Evolutionary conservation across 2,329 filamentous ascomycete genomes (phyloP).

Genomic region (Alternaria solani): DNA sequence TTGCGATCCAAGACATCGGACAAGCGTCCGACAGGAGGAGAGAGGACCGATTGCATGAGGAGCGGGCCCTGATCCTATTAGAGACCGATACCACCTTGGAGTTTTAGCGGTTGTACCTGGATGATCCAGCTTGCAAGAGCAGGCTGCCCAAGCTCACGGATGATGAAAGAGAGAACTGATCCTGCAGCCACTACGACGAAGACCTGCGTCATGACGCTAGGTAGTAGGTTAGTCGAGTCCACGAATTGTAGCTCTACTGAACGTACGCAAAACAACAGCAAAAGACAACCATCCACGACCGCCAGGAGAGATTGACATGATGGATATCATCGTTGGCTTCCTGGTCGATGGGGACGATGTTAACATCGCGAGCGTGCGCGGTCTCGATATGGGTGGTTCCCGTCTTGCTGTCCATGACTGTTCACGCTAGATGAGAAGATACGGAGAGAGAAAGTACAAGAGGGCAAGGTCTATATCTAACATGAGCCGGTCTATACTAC

Average conservation of each 20-base stretch:
- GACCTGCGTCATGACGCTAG: conserved; percentile 61
- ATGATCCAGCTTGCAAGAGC: conserved; percentile 65
- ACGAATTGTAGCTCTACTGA: conserved; percentile 16
- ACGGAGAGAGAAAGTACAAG: not conserved
- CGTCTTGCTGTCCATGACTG: conserved; percentile 33
- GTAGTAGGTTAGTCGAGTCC: conserved; percentile 4
- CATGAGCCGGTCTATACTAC: not conserved
- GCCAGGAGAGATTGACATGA: conserved; percentile 63
- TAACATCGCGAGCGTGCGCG: conserved; percentile 15
- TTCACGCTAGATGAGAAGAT: not conserved
- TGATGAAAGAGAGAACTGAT: conserved; percentile 64
- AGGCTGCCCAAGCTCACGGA: conserved; percentile 62
- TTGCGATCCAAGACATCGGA: conserved; percentile 66
- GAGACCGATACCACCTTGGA: not conserved
- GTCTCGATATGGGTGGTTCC: conserved; percentile 24
- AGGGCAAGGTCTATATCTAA: not conserved
- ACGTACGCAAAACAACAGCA: conserved; percentile 59
- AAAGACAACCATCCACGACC: conserved; percentile 62
- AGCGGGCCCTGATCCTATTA: conserved; percentile 58
- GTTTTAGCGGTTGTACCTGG: conserved; percentile 46
- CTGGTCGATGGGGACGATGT: conserved; percentile 39
- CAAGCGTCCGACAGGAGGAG: conserved; percentile 64
- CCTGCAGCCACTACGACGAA: conserved; percentile 65
- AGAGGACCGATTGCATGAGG: conserved; percentile 65
- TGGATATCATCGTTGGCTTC: conserved; percentile 37